phyloP scores from a whole-genome alignment of 2,329 filamentous ascomycete genomes.

The Fusarium sp. region DNA sequence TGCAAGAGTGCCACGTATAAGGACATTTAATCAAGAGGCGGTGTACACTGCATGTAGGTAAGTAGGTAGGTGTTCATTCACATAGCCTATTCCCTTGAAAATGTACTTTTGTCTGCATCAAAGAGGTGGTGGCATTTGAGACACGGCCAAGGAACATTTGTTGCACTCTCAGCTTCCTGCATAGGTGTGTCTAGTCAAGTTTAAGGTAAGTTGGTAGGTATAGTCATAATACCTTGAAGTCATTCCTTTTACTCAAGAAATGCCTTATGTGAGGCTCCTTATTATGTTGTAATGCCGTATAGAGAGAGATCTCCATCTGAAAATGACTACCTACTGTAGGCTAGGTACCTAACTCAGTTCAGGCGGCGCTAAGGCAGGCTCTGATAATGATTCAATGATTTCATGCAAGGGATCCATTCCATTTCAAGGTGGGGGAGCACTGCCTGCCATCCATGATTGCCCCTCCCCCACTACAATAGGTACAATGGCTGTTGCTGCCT shows the following conservation, averaged over 20 bases:
- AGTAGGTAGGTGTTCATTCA: background rate
- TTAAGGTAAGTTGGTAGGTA: background rate
- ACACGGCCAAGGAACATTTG: background rate
- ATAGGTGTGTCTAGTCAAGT: background rate
- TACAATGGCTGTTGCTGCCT: constrained; percentile 11
- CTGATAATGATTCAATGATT: background rate
- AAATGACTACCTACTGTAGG: background rate
- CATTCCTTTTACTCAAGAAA: background rate
- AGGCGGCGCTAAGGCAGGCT: background rate
- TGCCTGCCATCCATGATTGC: background rate
- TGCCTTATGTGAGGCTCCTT: background rate
- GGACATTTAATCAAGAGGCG: background rate
- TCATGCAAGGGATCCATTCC: background rate
- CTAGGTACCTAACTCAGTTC: background rate
- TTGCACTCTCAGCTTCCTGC: background rate
- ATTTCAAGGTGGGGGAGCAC: background rate
- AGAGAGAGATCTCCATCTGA: background rate
- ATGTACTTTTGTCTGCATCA: background rate
- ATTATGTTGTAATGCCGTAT: background rate
- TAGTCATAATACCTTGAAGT: background rate
- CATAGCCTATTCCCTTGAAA: background rate
- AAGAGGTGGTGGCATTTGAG: background rate
- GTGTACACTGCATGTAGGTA: background rate
- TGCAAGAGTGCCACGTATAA: constrained; percentile 2
- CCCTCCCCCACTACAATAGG: constrained; percentile 13